Percentiles rank a stretch among this genome's conserved stretches.
Evolutionary conservation across 805 yeast genomes (phyloP).

Genomic region (Candida awuae): DNA sequence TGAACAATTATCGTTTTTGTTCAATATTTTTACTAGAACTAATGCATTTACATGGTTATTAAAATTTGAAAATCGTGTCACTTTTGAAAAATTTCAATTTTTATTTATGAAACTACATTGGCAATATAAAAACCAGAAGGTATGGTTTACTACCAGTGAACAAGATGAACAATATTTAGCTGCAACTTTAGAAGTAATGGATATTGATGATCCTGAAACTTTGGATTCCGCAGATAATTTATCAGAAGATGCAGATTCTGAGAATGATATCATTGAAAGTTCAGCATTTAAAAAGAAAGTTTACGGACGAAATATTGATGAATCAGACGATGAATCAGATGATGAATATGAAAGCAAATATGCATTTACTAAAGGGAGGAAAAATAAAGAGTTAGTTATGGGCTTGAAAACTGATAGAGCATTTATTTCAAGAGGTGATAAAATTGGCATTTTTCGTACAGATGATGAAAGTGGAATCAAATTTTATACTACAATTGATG

Average conservation of each 20-base stretch:
- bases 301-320: too few relatives aligned
- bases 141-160: slow-evolving; percentile 37
- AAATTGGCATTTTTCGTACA: slow-evolving; percentile 71
- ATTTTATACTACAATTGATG: slow-evolving; percentile 60
- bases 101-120: slow-evolving; percentile 46
- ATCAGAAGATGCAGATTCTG: slow-evolving; percentile 31
- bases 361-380: slow-evolving; percentile 19
- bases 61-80: slow-evolving; percentile 37
- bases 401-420: slow-evolving; percentile 66
- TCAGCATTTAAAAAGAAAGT: too few relatives aligned
- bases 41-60: slow-evolving; percentile 55
- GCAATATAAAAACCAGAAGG: slow-evolving; percentile 47
- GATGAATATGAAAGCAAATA: slow-evolving; percentile 26
- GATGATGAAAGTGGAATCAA: slow-evolving; percentile 42
- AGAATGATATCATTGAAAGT: too few relatives aligned
- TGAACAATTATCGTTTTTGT: slow-evolving; percentile 50
- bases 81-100: slow-evolving; percentile 45
- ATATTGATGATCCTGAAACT: slow-evolving; percentile 24
- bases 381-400: slow-evolving; percentile 59
- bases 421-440: slow-evolving; percentile 71
- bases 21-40: slow-evolving; percentile 43
- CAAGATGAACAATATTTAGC: slow-evolving; percentile 49
- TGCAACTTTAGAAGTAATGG: slow-evolving; percentile 39
- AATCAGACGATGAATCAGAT: slow-evolving; percentile 30
- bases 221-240: not conserved